phyloP scores from a whole-genome alignment of 345 rosid genomes.

The Salix brachista region DNA sequence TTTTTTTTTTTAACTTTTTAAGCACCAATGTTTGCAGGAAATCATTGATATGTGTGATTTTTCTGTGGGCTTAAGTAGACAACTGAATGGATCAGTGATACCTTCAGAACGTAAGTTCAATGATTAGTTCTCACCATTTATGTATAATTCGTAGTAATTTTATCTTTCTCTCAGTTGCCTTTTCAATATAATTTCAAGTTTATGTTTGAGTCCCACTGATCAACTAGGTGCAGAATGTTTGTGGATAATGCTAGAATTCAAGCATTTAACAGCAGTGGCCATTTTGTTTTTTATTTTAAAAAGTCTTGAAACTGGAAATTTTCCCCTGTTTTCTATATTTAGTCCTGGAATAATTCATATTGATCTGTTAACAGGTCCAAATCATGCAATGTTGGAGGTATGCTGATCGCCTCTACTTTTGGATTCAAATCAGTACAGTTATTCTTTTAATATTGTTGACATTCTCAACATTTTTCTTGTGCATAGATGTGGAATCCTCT shows the following conservation, averaged over 20 bases:
- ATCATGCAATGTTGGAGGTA: constrained; percentile 97
- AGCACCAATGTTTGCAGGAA: constrained; percentile 56
- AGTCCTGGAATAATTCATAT: constrained; percentile 13
- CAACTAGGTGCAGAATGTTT: neutral
- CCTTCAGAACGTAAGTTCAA: constrained; percentile 93
- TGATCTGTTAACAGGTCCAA: constrained; percentile 67
- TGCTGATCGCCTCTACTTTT: constrained; percentile 13
- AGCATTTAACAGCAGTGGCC: neutral
- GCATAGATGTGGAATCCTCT: constrained; percentile 96
- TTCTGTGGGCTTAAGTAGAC: constrained; percentile 90
- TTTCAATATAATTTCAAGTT: constrained; percentile 2
- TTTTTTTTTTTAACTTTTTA: neutral
- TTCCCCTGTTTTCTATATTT: neutral
- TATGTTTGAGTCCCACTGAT: neutral
- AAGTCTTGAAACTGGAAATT: neutral
- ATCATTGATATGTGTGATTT: constrained; percentile 98
- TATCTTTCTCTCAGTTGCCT: neutral
- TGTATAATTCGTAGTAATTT: neutral
- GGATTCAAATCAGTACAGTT: neutral
- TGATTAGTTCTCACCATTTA: constrained; percentile 1
- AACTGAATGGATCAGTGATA: constrained; percentile 84
- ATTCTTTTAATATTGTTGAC: constrained; percentile 10
- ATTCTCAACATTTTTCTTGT: constrained; percentile 14
- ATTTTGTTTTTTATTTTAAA: neutral
- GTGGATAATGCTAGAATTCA: constrained; percentile 1